Evolutionary conservation across 169 alveolate species (phyloP), one percentile per base, ranked within the genome.

Genomic region (Plasmodium adleri): DNA sequence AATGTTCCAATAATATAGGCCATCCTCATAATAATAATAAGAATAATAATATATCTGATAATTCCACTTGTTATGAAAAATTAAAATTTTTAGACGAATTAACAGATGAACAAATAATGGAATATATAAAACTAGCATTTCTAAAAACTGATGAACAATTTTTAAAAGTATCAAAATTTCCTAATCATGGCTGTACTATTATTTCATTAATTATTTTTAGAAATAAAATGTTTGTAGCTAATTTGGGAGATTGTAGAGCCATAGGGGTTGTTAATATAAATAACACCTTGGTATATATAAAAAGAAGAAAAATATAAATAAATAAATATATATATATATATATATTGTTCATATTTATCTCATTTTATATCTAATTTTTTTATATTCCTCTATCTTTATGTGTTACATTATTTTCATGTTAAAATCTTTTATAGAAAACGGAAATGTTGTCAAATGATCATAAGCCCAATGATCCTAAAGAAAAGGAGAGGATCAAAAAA

Each of bases 181-280:
- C 91, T 4, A 70, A 67, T 43, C 91, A 83, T 68, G 91, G 91
- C 2, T 83, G 91, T 60, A 83, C 91, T 15, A 66, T 83, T 3
- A 24, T 83, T 17, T 68, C 91, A 28, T 28, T 83, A 50, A 83
- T 83, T 10, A 24, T 83, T 15, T 28, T 83, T 13, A 83, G 71
- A 63, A 83, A 83, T 62, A 83, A 83, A 58, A 83, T 83, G 91
- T 83, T 68, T 70, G 20, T 83, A 24, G 91, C 86, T 52, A 83
- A 83, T 20, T 50, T 83, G 12, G 91, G 91, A 26, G 91, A 83
- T 39, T 83, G 91, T 59, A n/a, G 91, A 72, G 91, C 91, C n/a
- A 68, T 83, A 45, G 91, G 91, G 4, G 49, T 83, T 56, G 74
- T 83, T 52, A 83, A 83, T 24, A 49, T 59, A 63, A 83, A 70